Evolutionary conservation across 139 green algal genomes (phyloP).

Genomic region (Micractinium sp.): DNA sequence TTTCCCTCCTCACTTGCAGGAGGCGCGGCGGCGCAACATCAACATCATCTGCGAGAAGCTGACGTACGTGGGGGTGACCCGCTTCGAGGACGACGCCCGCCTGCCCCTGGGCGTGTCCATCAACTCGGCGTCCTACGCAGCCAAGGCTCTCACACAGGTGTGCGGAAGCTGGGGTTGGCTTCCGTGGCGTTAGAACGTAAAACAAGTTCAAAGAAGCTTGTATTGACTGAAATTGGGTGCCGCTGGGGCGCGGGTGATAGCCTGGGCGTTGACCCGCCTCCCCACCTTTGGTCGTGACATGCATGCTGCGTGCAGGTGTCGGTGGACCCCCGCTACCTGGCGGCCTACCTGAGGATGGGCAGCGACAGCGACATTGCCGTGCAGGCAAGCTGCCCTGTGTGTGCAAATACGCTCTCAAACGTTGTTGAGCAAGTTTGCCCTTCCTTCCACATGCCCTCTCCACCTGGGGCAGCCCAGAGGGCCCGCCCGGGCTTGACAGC

Average conservation of each 20-base stretch:
- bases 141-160: slow-evolving; percentile 57
- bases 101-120: slow-evolving; percentile 69
- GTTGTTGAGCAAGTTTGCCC: too few relatives aligned
- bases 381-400: neutral
- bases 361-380: slow-evolving; percentile 36
- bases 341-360: slow-evolving; percentile 23
- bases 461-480: too few relatives aligned
- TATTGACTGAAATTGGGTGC: too few relatives aligned
- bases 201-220: too few relatives aligned
- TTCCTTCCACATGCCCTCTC: too few relatives aligned
- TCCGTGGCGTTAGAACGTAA: too few relatives aligned
- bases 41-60: slow-evolving; percentile 68
- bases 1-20: slow-evolving; percentile 19
- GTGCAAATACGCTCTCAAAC: too few relatives aligned
- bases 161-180: neutral
- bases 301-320: slow-evolving; percentile 17
- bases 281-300: neutral
- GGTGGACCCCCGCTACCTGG: slow-evolving; percentile 24
- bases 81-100: slow-evolving; percentile 70
- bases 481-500: too few relatives aligned
- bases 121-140: slow-evolving; percentile 66
- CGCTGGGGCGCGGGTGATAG: too few relatives aligned
- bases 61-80: slow-evolving; percentile 47
- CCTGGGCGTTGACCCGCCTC: neutral
- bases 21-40: slow-evolving; percentile 50